A percentile compares a stretch with the other conserved stretches of the same genome.
Conservation (phyloP, 139 green algal genomes). For the Axilococcus clingmanii region DNA sequence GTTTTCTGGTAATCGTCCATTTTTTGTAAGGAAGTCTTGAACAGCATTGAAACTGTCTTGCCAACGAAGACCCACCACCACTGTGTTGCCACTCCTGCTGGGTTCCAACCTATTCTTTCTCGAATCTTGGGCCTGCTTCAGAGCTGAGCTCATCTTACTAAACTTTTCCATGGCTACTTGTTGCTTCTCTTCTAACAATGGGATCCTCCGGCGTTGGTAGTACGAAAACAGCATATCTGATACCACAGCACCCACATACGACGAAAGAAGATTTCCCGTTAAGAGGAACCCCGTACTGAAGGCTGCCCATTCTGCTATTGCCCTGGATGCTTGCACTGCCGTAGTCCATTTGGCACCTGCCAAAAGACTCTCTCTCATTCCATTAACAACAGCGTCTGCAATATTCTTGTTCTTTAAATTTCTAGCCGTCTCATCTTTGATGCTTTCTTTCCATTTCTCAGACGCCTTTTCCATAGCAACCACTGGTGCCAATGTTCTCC, state of each 20-base stretch:
- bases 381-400: background rate
- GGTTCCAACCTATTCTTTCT: no score
- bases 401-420: background rate
- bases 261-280: constrained; percentile 8
- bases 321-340: background rate
- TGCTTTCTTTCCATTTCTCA: background rate
- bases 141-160: no score
- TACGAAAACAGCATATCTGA: background rate
- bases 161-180: no score
- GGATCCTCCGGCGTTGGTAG: constrained; percentile 1
- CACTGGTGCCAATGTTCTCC: no score
- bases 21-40: no score
- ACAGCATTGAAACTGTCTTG: no score
- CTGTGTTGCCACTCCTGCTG: no score
- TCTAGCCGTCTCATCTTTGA: background rate
- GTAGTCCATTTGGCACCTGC: constrained; percentile 1
- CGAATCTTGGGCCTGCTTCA: no score
- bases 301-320: constrained; percentile 2
- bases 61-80: no score
- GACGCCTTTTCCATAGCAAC: background rate
- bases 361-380: background rate
- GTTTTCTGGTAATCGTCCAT: no score
- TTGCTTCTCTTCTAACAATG: background rate
- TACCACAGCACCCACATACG: constrained; percentile 3
- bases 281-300: background rate